Percentiles rank a stretch among this genome's conserved stretches.
Conservation (phyloP, 1,139 yeast genomes). For the Yamadazyma songkhlaensis region DNA sequence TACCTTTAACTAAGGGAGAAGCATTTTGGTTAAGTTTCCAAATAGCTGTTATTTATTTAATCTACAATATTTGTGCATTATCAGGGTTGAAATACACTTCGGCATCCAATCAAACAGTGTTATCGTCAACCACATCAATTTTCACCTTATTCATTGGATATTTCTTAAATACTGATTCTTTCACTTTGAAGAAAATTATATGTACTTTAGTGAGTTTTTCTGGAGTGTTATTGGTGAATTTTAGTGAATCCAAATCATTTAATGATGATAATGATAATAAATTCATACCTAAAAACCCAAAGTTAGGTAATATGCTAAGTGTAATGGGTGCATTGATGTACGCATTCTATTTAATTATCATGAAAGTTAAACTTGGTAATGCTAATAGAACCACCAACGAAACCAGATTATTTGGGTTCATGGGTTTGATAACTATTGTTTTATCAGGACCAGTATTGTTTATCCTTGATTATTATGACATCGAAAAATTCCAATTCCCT, state of each 20-base stretch:
- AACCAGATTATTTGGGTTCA: slow-evolving; percentile 44
- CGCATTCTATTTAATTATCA: slow-evolving; percentile 41
- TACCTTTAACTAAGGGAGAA: slow-evolving; percentile 26
- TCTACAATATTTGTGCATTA: slow-evolving; percentile 40
- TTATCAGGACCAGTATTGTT: slow-evolving; percentile 38
- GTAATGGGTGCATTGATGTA: slow-evolving; percentile 46
- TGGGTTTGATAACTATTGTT: slow-evolving; percentile 42
- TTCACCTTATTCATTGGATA: slow-evolving; percentile 49
- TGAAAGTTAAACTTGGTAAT: slow-evolving; percentile 45
- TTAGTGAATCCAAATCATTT: slow-evolving; percentile 25
- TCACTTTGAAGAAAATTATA: slow-evolving; percentile 39
- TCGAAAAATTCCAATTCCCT: slow-evolving; percentile 44
- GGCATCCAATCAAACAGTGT: slow-evolving; percentile 52
- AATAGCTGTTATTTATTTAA: slow-evolving; percentile 40
- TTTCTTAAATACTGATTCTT: slow-evolving; percentile 36
- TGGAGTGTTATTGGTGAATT: slow-evolving; percentile 49
- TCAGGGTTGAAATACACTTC: slow-evolving; percentile 46
- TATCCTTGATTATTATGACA: slow-evolving; percentile 27
- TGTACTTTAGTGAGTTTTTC: slow-evolving; percentile 44
- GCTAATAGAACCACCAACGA: slow-evolving; percentile 46
- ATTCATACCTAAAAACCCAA: slow-evolving; percentile 36
- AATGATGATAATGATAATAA: slow-evolving; percentile 17
- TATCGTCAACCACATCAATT: slow-evolving; percentile 51
- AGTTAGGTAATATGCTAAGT: slow-evolving; percentile 46
- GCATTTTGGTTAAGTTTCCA: slow-evolving; percentile 34